Evolutionary conservation across 2,329 filamentous ascomycete species (phyloP).

Genomic region (Fusarium zealandicum): DNA sequence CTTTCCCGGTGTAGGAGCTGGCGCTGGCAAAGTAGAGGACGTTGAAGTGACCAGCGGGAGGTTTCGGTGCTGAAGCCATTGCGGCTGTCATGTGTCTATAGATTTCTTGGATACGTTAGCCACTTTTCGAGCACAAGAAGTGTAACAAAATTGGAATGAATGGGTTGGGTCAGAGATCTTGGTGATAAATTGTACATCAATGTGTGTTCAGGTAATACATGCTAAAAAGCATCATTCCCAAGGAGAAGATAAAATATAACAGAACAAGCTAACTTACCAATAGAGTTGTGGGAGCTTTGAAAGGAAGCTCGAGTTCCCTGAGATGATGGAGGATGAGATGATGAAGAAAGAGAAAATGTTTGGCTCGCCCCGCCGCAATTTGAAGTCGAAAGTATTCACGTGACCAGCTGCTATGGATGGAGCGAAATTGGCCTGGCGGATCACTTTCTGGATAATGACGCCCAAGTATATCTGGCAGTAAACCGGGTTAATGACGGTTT

Average conservation of each 20-base stretch:
- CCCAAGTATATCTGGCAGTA: background rate
- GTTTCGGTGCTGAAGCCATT: slow-evolving; percentile 52
- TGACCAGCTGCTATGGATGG: slow-evolving; percentile 24
- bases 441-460: slow-evolving; percentile 6
- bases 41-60: slow-evolving; percentile 72
- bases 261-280: slow-evolving; percentile 46
- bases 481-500: background rate
- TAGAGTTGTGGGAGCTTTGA: slow-evolving; percentile 19
- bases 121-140: slow-evolving; percentile 1
- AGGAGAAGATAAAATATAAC: slow-evolving; percentile 1
- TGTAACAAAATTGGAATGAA: slow-evolving; percentile 11
- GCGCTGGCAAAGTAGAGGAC: slow-evolving; percentile 85
- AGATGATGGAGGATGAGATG: slow-evolving; percentile 11
- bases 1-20: slow-evolving; percentile 72
- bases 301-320: slow-evolving; percentile 8
- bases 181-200: slow-evolving; percentile 71
- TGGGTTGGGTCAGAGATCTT: slow-evolving; percentile 70
- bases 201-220: slow-evolving; percentile 66
- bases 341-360: slow-evolving; percentile 14
- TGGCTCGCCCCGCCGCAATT: slow-evolving; percentile 32
- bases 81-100: slow-evolving; percentile 6
- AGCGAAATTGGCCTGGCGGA: slow-evolving; percentile 21
- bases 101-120: slow-evolving; percentile 34
- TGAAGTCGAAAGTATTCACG: slow-evolving; percentile 18
- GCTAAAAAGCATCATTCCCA: slow-evolving; percentile 62